Percentiles rank a stretch among this genome's conserved stretches.
These are phyloP conservation scores for Cunninghamia lanceolata DNA, from an alignment of 75 land plant genomes.

Conservation along the genomic window DNA sequence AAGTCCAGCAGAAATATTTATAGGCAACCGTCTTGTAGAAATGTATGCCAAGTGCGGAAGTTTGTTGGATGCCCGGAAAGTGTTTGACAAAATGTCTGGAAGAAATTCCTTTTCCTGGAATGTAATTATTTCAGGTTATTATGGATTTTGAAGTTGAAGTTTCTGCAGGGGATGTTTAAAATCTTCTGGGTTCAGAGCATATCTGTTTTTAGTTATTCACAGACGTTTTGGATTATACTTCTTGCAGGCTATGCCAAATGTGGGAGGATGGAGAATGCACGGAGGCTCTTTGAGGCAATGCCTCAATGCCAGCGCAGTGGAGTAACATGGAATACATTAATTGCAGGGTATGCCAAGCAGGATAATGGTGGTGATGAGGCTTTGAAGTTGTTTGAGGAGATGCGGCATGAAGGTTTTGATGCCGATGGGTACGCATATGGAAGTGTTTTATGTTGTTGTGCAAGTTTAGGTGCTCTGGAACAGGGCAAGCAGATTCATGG, in stretches of 20 bases:
- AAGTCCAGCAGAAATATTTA: constrained; percentile 29
- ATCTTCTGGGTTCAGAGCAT: neutral
- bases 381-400: constrained; percentile 33
- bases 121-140: constrained; percentile 31
- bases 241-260: constrained; percentile 26
- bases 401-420: constrained; percentile 46
- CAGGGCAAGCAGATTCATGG: constrained; percentile 55
- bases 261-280: constrained; percentile 47
- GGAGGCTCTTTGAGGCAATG: constrained; percentile 34
- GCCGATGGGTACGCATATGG: constrained; percentile 46
- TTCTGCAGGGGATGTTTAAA: neutral
- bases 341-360: constrained; percentile 55
- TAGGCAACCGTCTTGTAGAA: constrained; percentile 53
- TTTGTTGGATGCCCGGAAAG: constrained; percentile 27
- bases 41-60: constrained; percentile 51
- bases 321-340: constrained; percentile 69
- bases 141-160: neutral
- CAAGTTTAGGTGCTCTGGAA: constrained; percentile 32
- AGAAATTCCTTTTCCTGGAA: constrained; percentile 57
- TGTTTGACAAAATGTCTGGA: constrained; percentile 49
- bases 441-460: constrained; percentile 62
- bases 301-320: constrained; percentile 32
- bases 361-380: constrained; percentile 44
- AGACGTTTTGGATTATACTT: neutral
- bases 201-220: neutral